A percentile compares a stretch with the other conserved stretches of the same genome.
phyloP scores from a whole-genome alignment of 805 yeast genomes.

The Candida lessepsii region DNA sequence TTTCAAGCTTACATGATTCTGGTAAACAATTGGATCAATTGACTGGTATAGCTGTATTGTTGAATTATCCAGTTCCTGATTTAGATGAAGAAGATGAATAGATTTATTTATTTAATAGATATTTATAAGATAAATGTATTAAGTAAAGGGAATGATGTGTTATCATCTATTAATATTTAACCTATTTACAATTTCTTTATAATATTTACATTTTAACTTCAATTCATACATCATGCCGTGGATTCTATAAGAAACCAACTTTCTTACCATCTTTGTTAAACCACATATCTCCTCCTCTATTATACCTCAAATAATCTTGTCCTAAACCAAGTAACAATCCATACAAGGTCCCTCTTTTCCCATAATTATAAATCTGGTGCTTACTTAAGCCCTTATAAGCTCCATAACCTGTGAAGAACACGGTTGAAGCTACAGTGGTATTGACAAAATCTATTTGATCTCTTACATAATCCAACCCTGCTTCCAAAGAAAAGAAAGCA shows the following conservation, averaged over 20 bases:
- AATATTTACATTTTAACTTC: too few species aligned
- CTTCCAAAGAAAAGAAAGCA: constrained; percentile 60
- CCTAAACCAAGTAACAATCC: constrained; percentile 63
- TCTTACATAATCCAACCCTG: constrained; percentile 49
- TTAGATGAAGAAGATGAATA: constrained; percentile 42
- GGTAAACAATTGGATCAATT: constrained; percentile 88
- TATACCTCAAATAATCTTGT: constrained; percentile 61
- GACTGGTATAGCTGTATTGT: constrained; percentile 87
- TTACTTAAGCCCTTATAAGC: constrained; percentile 40
- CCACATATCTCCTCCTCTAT: constrained; percentile 67
- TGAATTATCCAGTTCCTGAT: constrained; percentile 81
- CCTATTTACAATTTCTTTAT: constrained; percentile 1
- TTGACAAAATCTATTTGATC: constrained; percentile 60
- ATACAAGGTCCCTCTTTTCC: constrained; percentile 52
- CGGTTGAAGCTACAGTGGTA: constrained; percentile 57
- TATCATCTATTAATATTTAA: not conserved
- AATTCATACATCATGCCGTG: too few species aligned
- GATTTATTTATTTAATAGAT: constrained; percentile 1
- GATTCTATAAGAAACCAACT: too few species aligned
- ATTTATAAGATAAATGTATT: too few species aligned
- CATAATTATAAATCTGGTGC: constrained; percentile 41
- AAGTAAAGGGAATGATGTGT: too few species aligned
- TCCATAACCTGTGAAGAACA: constrained; percentile 54
- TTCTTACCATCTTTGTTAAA: constrained; percentile 38
- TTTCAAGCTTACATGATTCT: constrained; percentile 82